A percentile compares a stretch with the other conserved stretches of the same genome.
Evolutionary conservation across 2,329 filamentous ascomycete species (phyloP).

Genomic region (Fusarium staphyleae): DNA sequence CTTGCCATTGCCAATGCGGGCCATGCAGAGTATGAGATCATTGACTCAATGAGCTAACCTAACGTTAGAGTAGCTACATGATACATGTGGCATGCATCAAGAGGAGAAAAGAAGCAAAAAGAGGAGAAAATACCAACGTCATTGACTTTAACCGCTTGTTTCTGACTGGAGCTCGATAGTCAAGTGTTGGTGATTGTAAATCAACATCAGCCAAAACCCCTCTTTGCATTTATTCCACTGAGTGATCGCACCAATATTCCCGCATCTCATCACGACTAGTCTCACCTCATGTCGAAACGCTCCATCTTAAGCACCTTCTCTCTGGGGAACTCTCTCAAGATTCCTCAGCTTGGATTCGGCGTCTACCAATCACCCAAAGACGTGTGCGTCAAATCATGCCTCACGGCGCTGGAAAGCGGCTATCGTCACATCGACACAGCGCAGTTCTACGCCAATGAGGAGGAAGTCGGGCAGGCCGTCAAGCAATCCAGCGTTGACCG

Average conservation of each 20-base stretch:
- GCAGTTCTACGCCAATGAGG: conserved; percentile 47
- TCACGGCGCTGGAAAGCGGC: conserved; percentile 59
- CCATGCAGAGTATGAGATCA: conserved; percentile 13
- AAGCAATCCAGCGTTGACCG: conserved; percentile 53
- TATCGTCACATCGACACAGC: conserved; percentile 65
- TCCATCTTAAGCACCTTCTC: conserved; percentile 30
- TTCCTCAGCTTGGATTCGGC: conserved; percentile 74
- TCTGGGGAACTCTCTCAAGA: conserved; percentile 43
- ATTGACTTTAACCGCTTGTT: conserved; percentile 12
- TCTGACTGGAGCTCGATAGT: conserved; percentile 24
- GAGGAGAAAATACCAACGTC: conserved; percentile 21
- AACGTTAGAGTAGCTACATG: too few relatives aligned
- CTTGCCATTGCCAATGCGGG: neutral
- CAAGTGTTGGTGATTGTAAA: neutral
- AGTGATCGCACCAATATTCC: neutral
- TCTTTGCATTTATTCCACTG: neutral
- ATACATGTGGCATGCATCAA: neutral
- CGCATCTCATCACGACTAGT: neutral
- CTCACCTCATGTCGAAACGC: conserved; percentile 15
- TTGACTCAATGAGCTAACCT: conserved; percentile 4
- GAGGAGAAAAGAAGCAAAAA: neutral
- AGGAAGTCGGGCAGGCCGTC: conserved; percentile 57
- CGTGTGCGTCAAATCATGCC: conserved; percentile 63
- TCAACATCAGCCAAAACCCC: conserved; percentile 11
- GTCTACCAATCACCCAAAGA: conserved; percentile 66